Base-by-base conservation (phyloP, 495 filamentous ascomycete species). In the Penicillium mononematosum region DNA sequence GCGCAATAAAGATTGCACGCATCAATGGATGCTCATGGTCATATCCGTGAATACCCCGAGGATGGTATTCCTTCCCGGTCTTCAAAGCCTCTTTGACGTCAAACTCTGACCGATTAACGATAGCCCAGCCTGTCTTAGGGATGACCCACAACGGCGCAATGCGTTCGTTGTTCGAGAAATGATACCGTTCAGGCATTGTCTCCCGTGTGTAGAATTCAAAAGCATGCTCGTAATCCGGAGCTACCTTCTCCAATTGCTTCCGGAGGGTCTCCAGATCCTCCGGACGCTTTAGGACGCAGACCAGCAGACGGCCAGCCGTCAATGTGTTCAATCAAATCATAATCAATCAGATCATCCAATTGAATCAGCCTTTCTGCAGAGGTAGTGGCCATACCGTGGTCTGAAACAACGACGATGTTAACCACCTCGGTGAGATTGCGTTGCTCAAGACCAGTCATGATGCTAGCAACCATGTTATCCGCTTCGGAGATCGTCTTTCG, bases 321-420 rank as follows among this genome's bases (percentile, higher is more conserved):
- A 9, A 87, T 88, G 62, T 92, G 91, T 55, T 86, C 87, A 22
- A 96, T 84, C 50, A 88, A 79, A 44, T 70, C 70, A 0, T 88
- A 73, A 61, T 96, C 89, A 31, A 98, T 80, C 3, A 96, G 64
- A 66, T 97, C 91, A 58, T 99, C 94, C n/a, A 98, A 75, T 68
- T 98, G 94, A 24, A 99, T 82, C 39, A 96, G 75, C n/a, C 93
- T 84, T 17, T 85, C 79, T 0, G 80, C 83, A 36, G 90, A 86
- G 0, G 94, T 97, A 1, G 89, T 93, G 4, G 93, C 93, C 94
- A 99, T 99, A 20, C 94, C 94, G 64, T 99, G 94, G 70, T 99
- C 94, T 11, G 91, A 96, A 16, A 99, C 92, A n/a, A 99, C 82
- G 34, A 99, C 84, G n/a, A 99, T 81, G 60, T 99, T 99, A 64